Base-by-base conservation (phyloP, 1,284 basidiomycete genomes). In the Sparassis latifolia region DNA sequence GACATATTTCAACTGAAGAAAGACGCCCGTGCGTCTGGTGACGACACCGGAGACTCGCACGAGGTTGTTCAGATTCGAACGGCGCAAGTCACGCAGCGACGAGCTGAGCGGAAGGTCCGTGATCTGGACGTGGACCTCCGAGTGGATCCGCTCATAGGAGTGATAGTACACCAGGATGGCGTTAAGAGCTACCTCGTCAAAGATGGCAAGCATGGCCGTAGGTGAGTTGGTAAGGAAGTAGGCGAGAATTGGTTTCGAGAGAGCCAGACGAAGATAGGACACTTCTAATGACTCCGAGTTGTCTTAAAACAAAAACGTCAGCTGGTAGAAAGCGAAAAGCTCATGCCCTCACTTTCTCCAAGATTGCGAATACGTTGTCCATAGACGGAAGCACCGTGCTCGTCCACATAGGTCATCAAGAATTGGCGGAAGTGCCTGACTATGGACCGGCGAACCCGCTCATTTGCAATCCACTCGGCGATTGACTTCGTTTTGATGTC, bases 1-100 rank as follows among this genome's bases (percentile, higher is more conserved):
- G 71, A 99, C 95, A 65, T 98, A 97, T 73, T 99, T 99, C 57
- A 99, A 76, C 69, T 99, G 97, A 10, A 97, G 97, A 71, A 99
- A 98, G 7, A 99, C 95, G 28, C 97, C 96, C 7, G 85, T 93
- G 44, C 97, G 82, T 50, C 97, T 79, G 0, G 97, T 99, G 44
- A 99, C 96, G n/a, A 99, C 97, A 33, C 97, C 97, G 3, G 86
- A 84, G 7, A 99, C 90, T 43, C 96, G 89, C 35, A 99, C 94
- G 40, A 99, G 87, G 57, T 89, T 92, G 75, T 99, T 98, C 48
- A 99, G 78, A 64, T 99, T 88, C 44, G 80, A 80, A 50, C 97
- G 89, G 38, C 97, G 89, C 27, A 99, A 81, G 63, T 98, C 96
- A 47, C 97, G 90, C 32, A 99, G 78, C 5, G 95, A 92, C 27